Evolutionary conservation across 345 rosid species (phyloP).

Genomic region (Linum usitatissimum): DNA sequence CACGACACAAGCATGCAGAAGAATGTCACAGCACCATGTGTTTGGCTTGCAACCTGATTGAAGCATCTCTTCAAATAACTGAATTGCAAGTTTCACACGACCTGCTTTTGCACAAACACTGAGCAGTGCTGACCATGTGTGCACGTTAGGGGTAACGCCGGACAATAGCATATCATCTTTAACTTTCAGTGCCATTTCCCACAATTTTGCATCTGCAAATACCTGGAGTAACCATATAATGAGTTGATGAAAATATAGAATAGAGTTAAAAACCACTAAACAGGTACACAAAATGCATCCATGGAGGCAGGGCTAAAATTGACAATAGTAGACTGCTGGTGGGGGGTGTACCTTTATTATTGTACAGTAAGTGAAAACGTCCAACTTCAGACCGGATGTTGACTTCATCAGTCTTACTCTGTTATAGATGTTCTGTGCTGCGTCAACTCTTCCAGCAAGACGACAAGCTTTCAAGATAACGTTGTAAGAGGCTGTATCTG

Average conservation of each 20-base stretch:
- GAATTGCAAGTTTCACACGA: constrained; percentile 63
- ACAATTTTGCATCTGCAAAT: constrained; percentile 78
- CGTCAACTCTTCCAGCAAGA: constrained; percentile 68
- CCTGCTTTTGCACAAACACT: constrained; percentile 90
- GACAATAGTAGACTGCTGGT: constrained; percentile 8
- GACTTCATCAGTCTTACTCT: constrained; percentile 69
- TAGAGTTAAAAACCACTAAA: constrained; percentile 2
- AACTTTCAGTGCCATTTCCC: constrained; percentile 75
- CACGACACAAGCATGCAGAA: constrained; percentile 86
- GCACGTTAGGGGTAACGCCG: constrained; percentile 59
- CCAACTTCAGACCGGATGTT: constrained; percentile 54
- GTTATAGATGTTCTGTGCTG: constrained; percentile 72
- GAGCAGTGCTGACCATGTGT: constrained; percentile 86
- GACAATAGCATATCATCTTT: constrained; percentile 79
- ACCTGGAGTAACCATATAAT: constrained; percentile 35
- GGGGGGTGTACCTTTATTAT: constrained; percentile 56
- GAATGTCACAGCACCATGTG: constrained; percentile 73
- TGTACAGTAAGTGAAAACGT: constrained; percentile 82
- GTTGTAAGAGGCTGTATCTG: constrained; percentile 78
- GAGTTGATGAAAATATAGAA: constrained; percentile 2
- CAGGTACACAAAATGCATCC: not conserved
- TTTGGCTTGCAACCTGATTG: constrained; percentile 72
- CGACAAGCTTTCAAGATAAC: constrained; percentile 84
- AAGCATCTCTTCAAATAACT: constrained; percentile 77
- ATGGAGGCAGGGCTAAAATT: not conserved